Evolutionary conservation across 768 basidiomycete genomes (phyloP).

Genomic region (Suillus bovinus): DNA sequence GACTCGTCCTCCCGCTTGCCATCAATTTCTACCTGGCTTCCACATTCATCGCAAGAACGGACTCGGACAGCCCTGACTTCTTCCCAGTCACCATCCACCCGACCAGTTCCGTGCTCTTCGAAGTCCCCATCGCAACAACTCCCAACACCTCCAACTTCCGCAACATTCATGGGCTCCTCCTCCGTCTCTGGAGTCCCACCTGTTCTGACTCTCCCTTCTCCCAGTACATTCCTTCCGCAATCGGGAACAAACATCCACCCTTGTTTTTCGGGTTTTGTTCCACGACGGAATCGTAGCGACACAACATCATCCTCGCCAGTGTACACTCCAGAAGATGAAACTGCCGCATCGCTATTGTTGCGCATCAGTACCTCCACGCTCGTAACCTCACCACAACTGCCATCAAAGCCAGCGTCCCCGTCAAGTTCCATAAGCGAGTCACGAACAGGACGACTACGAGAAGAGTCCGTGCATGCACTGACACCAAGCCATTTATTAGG

Average conservation of each 20-base stretch:
- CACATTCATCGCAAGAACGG: slow-evolving; percentile 25
- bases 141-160: slow-evolving; percentile 60
- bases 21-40: slow-evolving; percentile 70
- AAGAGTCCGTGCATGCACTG: slow-evolving; percentile 16
- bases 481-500: slow-evolving; percentile 30
- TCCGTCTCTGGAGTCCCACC: slow-evolving; percentile 38
- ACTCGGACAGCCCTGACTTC: slow-evolving; percentile 26
- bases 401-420: background rate
- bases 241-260: slow-evolving; percentile 18
- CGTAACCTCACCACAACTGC: slow-evolving; percentile 18
- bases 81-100: slow-evolving; percentile 36
- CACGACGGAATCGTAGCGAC: slow-evolving; percentile 18
- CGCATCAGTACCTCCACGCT: slow-evolving; percentile 54
- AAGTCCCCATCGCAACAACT: slow-evolving; percentile 34
- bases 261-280: slow-evolving; percentile 23
- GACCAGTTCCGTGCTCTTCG: slow-evolving; percentile 23
- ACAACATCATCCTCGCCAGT: slow-evolving; percentile 28
- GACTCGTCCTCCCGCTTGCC: slow-evolving; percentile 46
- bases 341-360: slow-evolving; percentile 64
- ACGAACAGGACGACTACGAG: background rate
- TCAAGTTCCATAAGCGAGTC: background rate
- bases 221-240: slow-evolving; percentile 22
- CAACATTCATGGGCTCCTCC: slow-evolving; percentile 46
- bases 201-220: slow-evolving; percentile 39
- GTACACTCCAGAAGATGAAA: slow-evolving; percentile 61